Conservation (phyloP, 108 stramenopile species). For the Skeletonema tropicum region DNA sequence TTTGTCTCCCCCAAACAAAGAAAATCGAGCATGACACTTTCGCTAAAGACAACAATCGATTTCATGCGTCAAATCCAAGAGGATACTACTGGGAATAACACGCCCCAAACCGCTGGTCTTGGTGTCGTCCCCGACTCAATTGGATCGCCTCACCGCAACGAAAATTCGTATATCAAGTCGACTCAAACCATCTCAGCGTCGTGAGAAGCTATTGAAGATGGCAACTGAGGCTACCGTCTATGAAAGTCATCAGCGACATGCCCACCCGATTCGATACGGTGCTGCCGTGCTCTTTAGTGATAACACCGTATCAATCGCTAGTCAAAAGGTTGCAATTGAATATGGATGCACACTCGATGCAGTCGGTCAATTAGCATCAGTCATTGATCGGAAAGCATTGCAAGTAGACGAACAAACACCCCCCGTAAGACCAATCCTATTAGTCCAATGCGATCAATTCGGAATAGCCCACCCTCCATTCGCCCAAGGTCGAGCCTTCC, state of each 20-base stretch:
- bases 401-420: conserved; percentile 25
- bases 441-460: conserved; percentile 86
- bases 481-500: conserved; percentile 75
- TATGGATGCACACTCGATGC: conserved; percentile 90
- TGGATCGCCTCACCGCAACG: conserved; percentile 32
- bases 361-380: conserved; percentile 68
- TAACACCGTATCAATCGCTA: conserved; percentile 53
- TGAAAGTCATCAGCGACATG: conserved; percentile 34
- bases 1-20: not conserved
- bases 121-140: conserved; percentile 7
- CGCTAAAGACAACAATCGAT: conserved; percentile 28
- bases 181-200: conserved; percentile 33
- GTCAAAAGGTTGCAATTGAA: conserved; percentile 73
- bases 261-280: conserved; percentile 84
- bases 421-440: conserved; percentile 28
- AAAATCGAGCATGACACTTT: conserved; percentile 14
- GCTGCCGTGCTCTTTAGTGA: conserved; percentile 78
- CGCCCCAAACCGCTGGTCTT: conserved; percentile 6
- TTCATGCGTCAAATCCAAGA: conserved; percentile 28
- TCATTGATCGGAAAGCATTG: conserved; percentile 27
- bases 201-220: conserved; percentile 49
- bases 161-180: conserved; percentile 23
- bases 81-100: conserved; percentile 8
- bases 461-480: conserved; percentile 87
- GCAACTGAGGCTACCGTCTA: conserved; percentile 50